Evolutionary conservation across 352 stramenopile species (phyloP), one percentile per base, ranked within the genome.

Genomic region (Globisporangium heterothallicum): DNA sequence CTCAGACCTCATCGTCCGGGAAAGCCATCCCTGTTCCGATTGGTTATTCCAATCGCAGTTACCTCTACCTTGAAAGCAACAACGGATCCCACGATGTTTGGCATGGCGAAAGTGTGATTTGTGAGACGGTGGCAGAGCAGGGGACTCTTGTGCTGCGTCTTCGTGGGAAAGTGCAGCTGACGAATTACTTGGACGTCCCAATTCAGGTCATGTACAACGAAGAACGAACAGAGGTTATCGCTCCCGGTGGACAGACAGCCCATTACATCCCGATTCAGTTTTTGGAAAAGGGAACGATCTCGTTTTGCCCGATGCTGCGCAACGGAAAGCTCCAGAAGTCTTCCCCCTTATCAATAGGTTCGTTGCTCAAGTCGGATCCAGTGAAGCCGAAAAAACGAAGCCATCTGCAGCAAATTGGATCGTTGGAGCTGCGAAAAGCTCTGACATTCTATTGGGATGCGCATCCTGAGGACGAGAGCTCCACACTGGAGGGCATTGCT

Each of bases 21-120:
- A 92, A 94, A 48, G 70, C 80, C 6, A 92, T 92, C 48, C 79
- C 82, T 14, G 83, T 94, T n/a, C 83, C 83, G 0, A 94, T 94
- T 49, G 83, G 82, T 16, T 91, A 94, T 55, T 91, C 78, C 7
- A 89, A 94, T 60, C 74, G 82, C 24, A 92, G 80, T 41, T 94
- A 88, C 56, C 63, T 94, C 47, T 83, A 91, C 22, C 61, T 94
- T 4, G 80, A 94, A 43, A 89, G 69, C 51, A 71, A 66, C 29
- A 73, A 63, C 21, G 73, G 77, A 24, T 71, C 74, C 40, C 71
- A 70, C 24, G 75, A 88, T 45, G 72, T 71, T 13, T 89, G 80
- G 78, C 75, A 86, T 44, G 78, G 81, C 4, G 72, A 91, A 55
- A 87, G 73, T 50, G 84, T 92, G 36, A 89, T 94, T 47, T 91